phyloP scores from a whole-genome alignment of 345 rosid genomes.

The Arabidopsis suecica region DNA sequence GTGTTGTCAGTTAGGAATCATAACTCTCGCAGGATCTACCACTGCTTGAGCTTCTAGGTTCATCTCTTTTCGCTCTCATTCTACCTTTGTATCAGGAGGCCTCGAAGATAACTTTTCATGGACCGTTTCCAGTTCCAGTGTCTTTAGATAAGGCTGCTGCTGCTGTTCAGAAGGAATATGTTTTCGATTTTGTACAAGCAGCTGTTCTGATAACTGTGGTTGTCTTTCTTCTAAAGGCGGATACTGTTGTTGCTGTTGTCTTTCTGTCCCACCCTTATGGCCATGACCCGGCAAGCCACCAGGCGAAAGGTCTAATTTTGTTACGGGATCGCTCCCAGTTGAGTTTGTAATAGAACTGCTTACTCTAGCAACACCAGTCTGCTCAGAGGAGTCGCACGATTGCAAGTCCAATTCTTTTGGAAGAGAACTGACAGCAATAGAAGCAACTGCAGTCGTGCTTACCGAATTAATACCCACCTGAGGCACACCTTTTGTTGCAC shows the following conservation, averaged over 20 bases:
- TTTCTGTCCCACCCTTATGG: conserved; percentile 48
- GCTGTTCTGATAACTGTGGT: conserved; percentile 55
- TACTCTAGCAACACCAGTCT: conserved; percentile 48
- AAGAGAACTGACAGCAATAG: conserved; percentile 51
- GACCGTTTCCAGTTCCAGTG: conserved; percentile 57
- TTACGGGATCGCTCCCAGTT: conserved; percentile 51
- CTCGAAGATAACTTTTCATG: conserved; percentile 25
- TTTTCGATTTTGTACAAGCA: conserved; percentile 34
- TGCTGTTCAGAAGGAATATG: conserved; percentile 21
- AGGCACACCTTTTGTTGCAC: conserved; percentile 43
- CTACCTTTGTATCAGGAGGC: conserved; percentile 58
- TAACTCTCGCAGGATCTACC: conserved; percentile 53
- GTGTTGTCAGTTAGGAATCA: conserved; percentile 58
- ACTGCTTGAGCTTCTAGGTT: conserved; percentile 50
- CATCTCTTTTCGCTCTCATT: conserved; percentile 50
- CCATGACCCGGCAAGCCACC: conserved; percentile 29
- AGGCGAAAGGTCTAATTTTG: conserved; percentile 42
- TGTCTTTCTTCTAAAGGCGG: conserved; percentile 53
- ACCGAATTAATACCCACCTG: conserved; percentile 51
- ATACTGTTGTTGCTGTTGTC: conserved; percentile 50
- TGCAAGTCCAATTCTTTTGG: conserved; percentile 62
- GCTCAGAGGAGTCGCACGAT: conserved; percentile 49
- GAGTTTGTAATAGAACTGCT: conserved; percentile 45
- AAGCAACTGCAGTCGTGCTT: conserved; percentile 38
- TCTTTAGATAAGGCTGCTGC: conserved; percentile 30